These are phyloP conservation scores for Aspergillus spinulosporus DNA, from an alignment of 2,329 filamentous ascomycete genomes.

Conservation along the genomic window DNA sequence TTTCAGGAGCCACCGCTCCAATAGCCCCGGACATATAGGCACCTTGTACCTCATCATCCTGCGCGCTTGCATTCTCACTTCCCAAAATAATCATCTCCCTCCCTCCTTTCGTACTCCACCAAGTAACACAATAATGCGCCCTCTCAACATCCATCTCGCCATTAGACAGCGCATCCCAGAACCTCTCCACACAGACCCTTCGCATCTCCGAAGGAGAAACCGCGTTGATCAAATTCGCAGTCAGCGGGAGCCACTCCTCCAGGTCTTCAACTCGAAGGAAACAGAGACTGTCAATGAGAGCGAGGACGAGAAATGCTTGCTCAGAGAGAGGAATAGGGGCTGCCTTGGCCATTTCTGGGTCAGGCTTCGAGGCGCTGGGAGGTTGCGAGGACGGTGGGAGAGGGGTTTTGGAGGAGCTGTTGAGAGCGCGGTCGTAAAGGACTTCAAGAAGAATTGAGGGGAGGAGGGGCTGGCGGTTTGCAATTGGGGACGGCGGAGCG, in stretches of 20 bases:
- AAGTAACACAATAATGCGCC: constrained; percentile 73
- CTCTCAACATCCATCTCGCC: constrained; percentile 89
- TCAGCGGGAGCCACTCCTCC: constrained; percentile 76
- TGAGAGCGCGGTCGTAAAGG: constrained; percentile 63
- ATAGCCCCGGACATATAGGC: constrained; percentile 59
- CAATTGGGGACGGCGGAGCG: constrained; percentile 74
- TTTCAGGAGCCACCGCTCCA: constrained; percentile 38
- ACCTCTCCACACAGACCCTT: constrained; percentile 65
- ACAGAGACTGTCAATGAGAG: constrained; percentile 76
- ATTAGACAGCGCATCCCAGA: constrained; percentile 75
- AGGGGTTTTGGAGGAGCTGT: constrained; percentile 52
- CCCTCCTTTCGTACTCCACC: constrained; percentile 74
- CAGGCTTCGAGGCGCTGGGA: constrained; percentile 25
- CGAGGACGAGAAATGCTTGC: constrained; percentile 73
- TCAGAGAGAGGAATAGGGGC: constrained; percentile 57
- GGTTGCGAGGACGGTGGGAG: constrained; percentile 43
- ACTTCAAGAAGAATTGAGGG: constrained; percentile 79
- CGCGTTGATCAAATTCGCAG: constrained; percentile 65
- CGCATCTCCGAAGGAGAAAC: constrained; percentile 64
- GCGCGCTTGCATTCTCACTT: constrained; percentile 18
- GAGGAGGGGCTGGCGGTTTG: constrained; percentile 71
- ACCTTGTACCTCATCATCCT: constrained; percentile 25
- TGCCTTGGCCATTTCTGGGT: constrained; percentile 35
- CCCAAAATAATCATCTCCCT: constrained; percentile 57
- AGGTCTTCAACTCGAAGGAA: constrained; percentile 68